Conservation (phyloP, 176 grass and related monocot genomes). For the Oryza rufipogon region DNA sequence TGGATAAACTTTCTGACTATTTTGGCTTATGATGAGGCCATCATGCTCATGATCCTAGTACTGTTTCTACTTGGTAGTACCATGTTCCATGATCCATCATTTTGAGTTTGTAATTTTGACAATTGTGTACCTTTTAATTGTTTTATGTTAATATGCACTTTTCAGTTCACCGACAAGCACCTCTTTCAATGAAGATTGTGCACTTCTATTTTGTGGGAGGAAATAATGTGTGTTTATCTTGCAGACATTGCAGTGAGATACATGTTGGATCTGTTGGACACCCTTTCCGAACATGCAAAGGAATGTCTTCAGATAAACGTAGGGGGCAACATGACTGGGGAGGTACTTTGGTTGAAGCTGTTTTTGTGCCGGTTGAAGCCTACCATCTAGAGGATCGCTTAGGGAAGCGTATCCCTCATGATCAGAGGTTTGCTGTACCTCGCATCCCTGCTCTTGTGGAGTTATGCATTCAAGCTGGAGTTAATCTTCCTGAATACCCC, state of each 20-base stretch:
- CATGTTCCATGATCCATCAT: background rate
- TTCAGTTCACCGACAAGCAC: background rate
- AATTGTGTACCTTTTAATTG: slow-evolving; percentile 9
- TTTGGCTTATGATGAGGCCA: background rate
- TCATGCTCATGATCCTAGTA: background rate
- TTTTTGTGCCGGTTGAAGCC: slow-evolving; percentile 77
- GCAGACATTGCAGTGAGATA: slow-evolving; percentile 86
- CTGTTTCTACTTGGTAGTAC: background rate
- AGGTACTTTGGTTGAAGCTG: slow-evolving; percentile 66
- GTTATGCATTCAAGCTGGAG: slow-evolving; percentile 91
- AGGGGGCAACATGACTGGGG: slow-evolving; percentile 87
- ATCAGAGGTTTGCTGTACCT: slow-evolving; percentile 75
- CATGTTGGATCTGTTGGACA: slow-evolving; percentile 85
- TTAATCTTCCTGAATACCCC: slow-evolving; percentile 72
- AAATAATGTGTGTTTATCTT: slow-evolving; percentile 23
- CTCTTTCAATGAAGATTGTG: background rate
- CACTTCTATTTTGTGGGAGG: background rate
- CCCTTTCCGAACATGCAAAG: slow-evolving; percentile 80
- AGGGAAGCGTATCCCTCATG: slow-evolving; percentile 72
- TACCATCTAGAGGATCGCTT: slow-evolving; percentile 86
- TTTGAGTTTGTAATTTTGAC: background rate
- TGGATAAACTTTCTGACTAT: slow-evolving; percentile 3
- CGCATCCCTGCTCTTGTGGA: slow-evolving; percentile 80
- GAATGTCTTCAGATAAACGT: slow-evolving; percentile 61
- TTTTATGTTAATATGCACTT: background rate